Percentiles rank a stretch among this genome's conserved stretches.
These are phyloP conservation scores for Theileria parva DNA, from an alignment of 169 alveolate species.

Conservation along the genomic window DNA sequence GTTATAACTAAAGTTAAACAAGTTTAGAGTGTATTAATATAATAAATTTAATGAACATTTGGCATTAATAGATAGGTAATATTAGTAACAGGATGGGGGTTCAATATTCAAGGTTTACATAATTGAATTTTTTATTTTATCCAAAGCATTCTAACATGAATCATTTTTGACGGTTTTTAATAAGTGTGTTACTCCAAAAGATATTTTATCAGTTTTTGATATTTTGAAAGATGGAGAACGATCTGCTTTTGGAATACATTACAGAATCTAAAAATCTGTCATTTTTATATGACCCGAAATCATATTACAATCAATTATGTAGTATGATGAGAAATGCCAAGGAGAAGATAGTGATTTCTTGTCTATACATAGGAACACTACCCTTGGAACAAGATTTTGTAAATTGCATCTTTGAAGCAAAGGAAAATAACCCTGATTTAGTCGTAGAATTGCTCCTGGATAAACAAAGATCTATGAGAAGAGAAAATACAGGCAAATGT, in stretches of 20 bases:
- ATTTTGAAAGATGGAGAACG: constrained; percentile 21
- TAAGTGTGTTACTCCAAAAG: background rate
- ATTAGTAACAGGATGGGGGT: background rate
- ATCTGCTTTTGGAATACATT: constrained; percentile 60
- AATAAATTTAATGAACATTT: no score
- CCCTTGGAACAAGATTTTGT: constrained; percentile 68
- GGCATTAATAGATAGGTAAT: background rate
- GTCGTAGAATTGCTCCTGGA: constrained; percentile 71
- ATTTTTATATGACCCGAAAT: constrained; percentile 64
- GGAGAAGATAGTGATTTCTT: constrained; percentile 68
- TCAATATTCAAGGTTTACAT: background rate
- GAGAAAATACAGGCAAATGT: constrained; percentile 48
- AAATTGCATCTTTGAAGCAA: constrained; percentile 43
- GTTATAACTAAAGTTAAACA: background rate
- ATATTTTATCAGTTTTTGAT: background rate
- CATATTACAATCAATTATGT: constrained; percentile 68
- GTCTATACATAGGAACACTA: constrained; percentile 73
- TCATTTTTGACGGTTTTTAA: background rate
- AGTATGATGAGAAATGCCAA: constrained; percentile 50
- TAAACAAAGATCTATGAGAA: constrained; percentile 58
- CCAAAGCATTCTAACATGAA: background rate
- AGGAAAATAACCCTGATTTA: constrained; percentile 43
- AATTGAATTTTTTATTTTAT: background rate
- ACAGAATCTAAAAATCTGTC: constrained; percentile 59
- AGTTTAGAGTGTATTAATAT: background rate